Conservation (phyloP, 2,329 filamentous ascomycete species). For the Microdochium trichocladiopsis region DNA sequence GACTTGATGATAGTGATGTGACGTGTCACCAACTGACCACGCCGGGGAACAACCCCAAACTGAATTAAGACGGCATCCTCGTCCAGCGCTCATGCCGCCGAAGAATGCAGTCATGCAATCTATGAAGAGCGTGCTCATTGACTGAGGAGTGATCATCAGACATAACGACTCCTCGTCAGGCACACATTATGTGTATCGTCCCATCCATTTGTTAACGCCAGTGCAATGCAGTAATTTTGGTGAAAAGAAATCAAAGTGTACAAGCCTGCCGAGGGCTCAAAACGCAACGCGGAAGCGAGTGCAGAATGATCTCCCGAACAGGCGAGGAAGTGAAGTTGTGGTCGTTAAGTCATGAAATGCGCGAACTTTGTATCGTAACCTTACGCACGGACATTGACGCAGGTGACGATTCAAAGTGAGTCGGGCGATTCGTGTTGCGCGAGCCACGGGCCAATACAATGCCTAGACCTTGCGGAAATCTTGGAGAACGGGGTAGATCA, state of each 20-base stretch:
- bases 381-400: too few species aligned
- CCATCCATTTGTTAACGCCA: slow-evolving; percentile 40
- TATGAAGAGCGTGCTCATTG: slow-evolving; percentile 18
- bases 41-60: not conserved
- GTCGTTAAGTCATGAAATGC: slow-evolving; percentile 21
- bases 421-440: not conserved
- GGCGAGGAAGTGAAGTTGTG: slow-evolving; percentile 2
- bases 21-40: not conserved
- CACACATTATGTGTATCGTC: slow-evolving; percentile 13
- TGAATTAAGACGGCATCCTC: slow-evolving; percentile 32
- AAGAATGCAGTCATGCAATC: slow-evolving; percentile 22
- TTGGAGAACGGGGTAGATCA: slow-evolving; percentile 94
- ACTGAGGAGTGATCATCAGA: slow-evolving; percentile 18
- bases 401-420: too few species aligned
- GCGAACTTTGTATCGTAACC: too few species aligned
- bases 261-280: slow-evolving; percentile 8
- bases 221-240: slow-evolving; percentile 42
- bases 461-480: slow-evolving; percentile 54
- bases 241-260: slow-evolving; percentile 20
- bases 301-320: not conserved
- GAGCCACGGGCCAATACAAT: slow-evolving; percentile 1
- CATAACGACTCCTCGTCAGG: slow-evolving; percentile 13
- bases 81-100: slow-evolving; percentile 33
- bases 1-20: not conserved
- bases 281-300: not conserved